Percentiles rank a stretch among this genome's conserved stretches.
These are phyloP conservation scores for Xanthoconium stramineum DNA, from an alignment of 768 basidiomycete genomes.

Conservation along the genomic window DNA sequence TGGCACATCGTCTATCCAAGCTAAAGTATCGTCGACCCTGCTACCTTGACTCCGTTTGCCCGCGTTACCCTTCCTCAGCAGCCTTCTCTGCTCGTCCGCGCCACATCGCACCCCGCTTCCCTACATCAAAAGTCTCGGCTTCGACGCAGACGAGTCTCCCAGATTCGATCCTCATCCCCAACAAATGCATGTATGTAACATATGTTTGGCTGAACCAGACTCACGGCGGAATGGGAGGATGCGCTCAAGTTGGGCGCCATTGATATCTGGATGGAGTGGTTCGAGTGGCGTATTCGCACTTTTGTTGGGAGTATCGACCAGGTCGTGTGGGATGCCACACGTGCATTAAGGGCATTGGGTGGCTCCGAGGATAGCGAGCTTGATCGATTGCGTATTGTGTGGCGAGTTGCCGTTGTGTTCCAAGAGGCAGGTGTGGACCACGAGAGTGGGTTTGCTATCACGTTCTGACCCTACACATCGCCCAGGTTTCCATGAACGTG, in stretches of 20 bases:
- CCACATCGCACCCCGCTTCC: no score
- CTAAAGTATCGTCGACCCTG: no score
- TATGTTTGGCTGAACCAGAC: no score
- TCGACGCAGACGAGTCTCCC: no score
- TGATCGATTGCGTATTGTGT: slow-evolving; percentile 58
- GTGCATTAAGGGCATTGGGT: slow-evolving; percentile 44
- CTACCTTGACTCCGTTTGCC: no score
- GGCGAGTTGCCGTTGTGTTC: slow-evolving; percentile 63
- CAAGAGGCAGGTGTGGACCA: slow-evolving; percentile 59
- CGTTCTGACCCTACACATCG: slow-evolving; percentile 1
- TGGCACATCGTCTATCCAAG: no score
- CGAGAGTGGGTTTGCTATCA: not conserved
- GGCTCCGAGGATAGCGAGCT: slow-evolving; percentile 45
- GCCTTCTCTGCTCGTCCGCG: no score
- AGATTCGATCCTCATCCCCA: no score
- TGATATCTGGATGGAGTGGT: slow-evolving; percentile 75
- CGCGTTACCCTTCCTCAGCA: no score
- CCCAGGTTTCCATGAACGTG: slow-evolving; percentile 69
- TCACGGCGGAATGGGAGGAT: slow-evolving; percentile 66
- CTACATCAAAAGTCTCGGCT: no score
- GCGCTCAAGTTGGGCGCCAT: slow-evolving; percentile 50
- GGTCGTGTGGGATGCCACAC: slow-evolving; percentile 48
- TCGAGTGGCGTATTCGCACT: slow-evolving; percentile 67
- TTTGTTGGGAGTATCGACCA: slow-evolving; percentile 47
- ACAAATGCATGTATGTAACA: no score